A percentile compares a stretch with the other conserved stretches of the same genome.
Evolutionary conservation across 2,329 filamentous ascomycete species (phyloP).

Genomic region (Xylaria hypoxylon): DNA sequence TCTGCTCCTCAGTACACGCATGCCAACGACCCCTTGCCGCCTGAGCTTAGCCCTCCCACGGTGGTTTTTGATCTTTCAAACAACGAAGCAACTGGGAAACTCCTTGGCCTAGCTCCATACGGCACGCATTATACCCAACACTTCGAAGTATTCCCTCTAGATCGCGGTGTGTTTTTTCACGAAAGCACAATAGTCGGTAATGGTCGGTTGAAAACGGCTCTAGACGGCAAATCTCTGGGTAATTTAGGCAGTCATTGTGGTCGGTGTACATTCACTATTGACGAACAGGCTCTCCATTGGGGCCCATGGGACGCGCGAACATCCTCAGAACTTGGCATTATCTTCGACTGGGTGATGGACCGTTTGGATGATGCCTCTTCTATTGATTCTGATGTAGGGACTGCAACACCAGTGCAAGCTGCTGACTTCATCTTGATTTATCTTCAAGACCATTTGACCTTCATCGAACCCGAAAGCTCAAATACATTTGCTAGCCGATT

Average conservation of each 20-base stretch:
- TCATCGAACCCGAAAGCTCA: slow-evolving; percentile 52
- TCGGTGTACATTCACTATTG: slow-evolving; percentile 59
- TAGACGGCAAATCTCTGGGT: slow-evolving; percentile 49
- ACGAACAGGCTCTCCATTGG: slow-evolving; percentile 65
- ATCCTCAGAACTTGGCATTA: slow-evolving; percentile 71
- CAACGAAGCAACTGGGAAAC: slow-evolving; percentile 51
- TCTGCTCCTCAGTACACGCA: slow-evolving; percentile 65
- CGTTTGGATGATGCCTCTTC: slow-evolving; percentile 49
- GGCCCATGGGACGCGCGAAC: slow-evolving; percentile 66
- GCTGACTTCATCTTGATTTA: slow-evolving; percentile 62
- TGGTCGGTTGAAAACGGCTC: slow-evolving; percentile 59
- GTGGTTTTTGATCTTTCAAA: slow-evolving; percentile 38
- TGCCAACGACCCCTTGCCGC: slow-evolving; percentile 64
- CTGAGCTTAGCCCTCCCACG: slow-evolving; percentile 44
- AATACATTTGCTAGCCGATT: slow-evolving; percentile 59
- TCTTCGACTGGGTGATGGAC: slow-evolving; percentile 70
- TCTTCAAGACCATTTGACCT: slow-evolving; percentile 57
- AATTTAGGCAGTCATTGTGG: slow-evolving; percentile 50
- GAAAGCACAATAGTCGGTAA: slow-evolving; percentile 68
- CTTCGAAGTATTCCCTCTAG: slow-evolving; percentile 71
- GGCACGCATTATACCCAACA: slow-evolving; percentile 71
- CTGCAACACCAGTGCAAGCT: slow-evolving; percentile 49
- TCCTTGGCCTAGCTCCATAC: slow-evolving; percentile 69
- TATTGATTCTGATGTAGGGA: slow-evolving; percentile 31
- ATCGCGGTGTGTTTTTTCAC: slow-evolving; percentile 68